These are phyloP conservation scores for Talaromyces ruber DNA, from an alignment of 495 filamentous ascomycete genomes.

Conservation along the genomic window DNA sequence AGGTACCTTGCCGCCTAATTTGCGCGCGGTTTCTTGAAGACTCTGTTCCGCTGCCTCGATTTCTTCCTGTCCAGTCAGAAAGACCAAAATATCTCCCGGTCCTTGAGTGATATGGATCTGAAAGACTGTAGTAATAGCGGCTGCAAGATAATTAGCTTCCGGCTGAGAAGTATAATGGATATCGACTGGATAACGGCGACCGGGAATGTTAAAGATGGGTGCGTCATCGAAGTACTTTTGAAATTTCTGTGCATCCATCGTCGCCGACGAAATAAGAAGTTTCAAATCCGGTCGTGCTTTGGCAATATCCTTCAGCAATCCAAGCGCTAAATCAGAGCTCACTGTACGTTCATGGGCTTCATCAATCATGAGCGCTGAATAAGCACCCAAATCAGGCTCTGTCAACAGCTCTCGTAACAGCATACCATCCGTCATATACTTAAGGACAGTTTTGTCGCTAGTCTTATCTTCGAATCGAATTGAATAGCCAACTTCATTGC, in stretches of 20 bases:
- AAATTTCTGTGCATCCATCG: conserved; percentile 92
- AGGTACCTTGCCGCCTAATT: conserved; percentile 72
- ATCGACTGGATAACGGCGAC: conserved; percentile 82
- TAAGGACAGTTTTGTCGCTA: conserved; percentile 84
- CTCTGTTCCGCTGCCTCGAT: conserved; percentile 80
- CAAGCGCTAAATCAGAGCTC: conserved; percentile 84
- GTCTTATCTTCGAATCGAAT: conserved; percentile 95
- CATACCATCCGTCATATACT: conserved; percentile 99
- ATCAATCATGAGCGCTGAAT: conserved; percentile 91
- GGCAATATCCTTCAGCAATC: conserved; percentile 86
- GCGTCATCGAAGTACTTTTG: conserved; percentile 87
- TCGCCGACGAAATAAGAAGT: conserved; percentile 88
- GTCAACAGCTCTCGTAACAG: conserved; percentile 84
- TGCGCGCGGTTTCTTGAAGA: conserved; percentile 69
- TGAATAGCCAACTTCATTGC: conserved; percentile 89
- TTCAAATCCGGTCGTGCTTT: conserved; percentile 81
- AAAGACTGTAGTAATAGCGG: conserved; percentile 87
- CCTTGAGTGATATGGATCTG: conserved; percentile 91
- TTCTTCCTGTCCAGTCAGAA: conserved; percentile 84
- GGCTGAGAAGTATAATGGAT: conserved; percentile 89
- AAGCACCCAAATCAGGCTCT: conserved; percentile 77
- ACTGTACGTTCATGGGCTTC: conserved; percentile 94
- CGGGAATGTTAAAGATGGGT: conserved; percentile 94
- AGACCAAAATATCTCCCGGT: conserved; percentile 82
- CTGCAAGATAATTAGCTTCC: conserved; percentile 89